Evolutionary conservation across 768 basidiomycete genomes (phyloP), one percentile per base, ranked within the genome.

Genomic region (Kwoniella europaea): DNA sequence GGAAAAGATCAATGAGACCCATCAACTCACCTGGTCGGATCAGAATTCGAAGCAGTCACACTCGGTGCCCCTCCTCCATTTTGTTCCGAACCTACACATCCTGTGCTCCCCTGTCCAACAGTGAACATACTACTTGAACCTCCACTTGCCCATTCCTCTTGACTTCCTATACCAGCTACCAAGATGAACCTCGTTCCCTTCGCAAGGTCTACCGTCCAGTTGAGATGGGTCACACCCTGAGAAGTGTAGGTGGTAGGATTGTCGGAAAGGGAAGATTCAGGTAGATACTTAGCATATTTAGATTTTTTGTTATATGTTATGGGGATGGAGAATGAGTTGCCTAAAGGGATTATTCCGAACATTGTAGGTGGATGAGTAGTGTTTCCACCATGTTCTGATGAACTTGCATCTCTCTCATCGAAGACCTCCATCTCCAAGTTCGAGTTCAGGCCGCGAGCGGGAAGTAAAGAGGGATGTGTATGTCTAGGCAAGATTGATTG

Each of bases 281-380:
- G 79, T 12, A 81, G 71, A 27, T 62, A 63, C 16, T 67, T 52
- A 0, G 76, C 73, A 63, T 76, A 76, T 62, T 68, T 77, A 0
- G 74, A 75, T 4, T 55, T 55, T 22, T 12, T 43, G 9, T 57
- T 24, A 61, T 73, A 81, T 5, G 78, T 81, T 53, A 81, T 75
- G 4, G 79, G 79, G 10, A 81, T 77, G 10, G 59, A 67, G 70
- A 81, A 81, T 9, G 76, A 76, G 54, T 81, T 81, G 15, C 79
- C 79, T 6, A 81, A 65, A 1, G 79, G 79, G 54, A 81, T 81
- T 65, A 81, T 73, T 4, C 79, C 79, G 62, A 81, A 81, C 71
- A 81, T 74, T 7, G 78, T 77, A 10, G 79, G 79, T 12, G 79
- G 79, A 24, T 74, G 55, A 10, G 78, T 81, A 0, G 79, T 81